Percentiles rank a stretch among this genome's conserved stretches.
Evolutionary conservation across 768 basidiomycete species (phyloP).

Genomic region (Sporobolomyces pararoseus): DNA sequence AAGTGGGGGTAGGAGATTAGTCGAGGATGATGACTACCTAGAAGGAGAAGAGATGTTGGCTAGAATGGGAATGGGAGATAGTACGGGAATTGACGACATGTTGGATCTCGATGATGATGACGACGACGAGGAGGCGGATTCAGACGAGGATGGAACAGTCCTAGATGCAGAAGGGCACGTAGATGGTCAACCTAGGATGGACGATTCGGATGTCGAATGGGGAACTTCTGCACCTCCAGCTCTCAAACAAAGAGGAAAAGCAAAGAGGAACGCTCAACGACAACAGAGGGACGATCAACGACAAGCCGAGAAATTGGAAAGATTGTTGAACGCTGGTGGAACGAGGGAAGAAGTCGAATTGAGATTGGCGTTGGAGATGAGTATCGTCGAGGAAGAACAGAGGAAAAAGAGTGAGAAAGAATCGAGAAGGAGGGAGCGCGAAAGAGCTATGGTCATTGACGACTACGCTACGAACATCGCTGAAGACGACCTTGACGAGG

Average conservation of each 20-base stretch:
- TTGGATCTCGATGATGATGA: conserved; percentile 2
- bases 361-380: conserved; percentile 16
- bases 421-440: conserved; percentile 1
- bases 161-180: not conserved
- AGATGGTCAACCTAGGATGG: conserved; percentile 23
- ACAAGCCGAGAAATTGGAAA: conserved; percentile 35
- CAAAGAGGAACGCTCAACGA: not conserved
- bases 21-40: conserved; percentile 23
- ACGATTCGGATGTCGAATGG: conserved; percentile 41
- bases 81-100: conserved; percentile 26
- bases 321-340: conserved; percentile 5
- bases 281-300: conserved; percentile 23
- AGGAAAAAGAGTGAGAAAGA: conserved; percentile 6
- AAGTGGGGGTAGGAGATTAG: not conserved
- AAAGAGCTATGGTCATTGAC: not conserved
- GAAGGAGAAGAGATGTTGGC: conserved; percentile 20
- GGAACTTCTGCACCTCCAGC: conserved; percentile 18
- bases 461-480: conserved; percentile 32
- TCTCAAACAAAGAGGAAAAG: not conserved
- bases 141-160: not conserved
- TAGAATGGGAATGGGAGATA: conserved; percentile 9
- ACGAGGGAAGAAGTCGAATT: conserved; percentile 36
- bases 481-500: conserved; percentile 18
- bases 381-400: conserved; percentile 9
- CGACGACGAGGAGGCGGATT: not conserved